phyloP scores from a whole-genome alignment of 148 eudicot genomes.

The Arbutus unedo region DNA sequence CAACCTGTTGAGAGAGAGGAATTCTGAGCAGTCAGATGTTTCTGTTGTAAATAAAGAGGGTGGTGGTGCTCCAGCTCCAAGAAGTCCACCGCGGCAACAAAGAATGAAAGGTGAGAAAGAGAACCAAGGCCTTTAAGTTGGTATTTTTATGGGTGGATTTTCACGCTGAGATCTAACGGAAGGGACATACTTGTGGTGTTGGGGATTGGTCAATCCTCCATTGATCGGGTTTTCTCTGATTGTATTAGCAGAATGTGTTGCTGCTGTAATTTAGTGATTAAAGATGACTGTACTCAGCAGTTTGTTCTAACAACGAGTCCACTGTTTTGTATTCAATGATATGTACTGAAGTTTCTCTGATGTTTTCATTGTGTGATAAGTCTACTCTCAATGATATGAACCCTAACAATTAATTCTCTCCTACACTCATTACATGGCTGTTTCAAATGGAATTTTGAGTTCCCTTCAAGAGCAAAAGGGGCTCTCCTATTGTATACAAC shows the following conservation, averaged over 20 bases:
- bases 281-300: not conserved
- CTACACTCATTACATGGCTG: not conserved
- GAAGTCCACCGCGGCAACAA: conserved; percentile 41
- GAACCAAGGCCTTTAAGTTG: conserved; percentile 39
- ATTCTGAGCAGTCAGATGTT: conserved; percentile 51
- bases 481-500: not conserved
- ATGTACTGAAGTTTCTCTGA: not conserved
- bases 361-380: not conserved
- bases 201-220: conserved; percentile 8
- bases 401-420: not conserved
- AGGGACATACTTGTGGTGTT: not conserved
- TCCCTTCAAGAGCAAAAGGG: not conserved
- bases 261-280: conserved; percentile 1
- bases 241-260: not conserved
- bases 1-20: conserved; percentile 60
- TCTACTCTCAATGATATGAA: not conserved
- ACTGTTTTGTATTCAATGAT: not conserved
- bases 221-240: conserved; percentile 5
- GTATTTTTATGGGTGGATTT: not conserved
- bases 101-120: conserved; percentile 55
- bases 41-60: conserved; percentile 33
- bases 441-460: not conserved
- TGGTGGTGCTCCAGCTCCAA: conserved; percentile 39
- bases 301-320: conserved; percentile 3
- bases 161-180: not conserved